Conservation (phyloP, 345 rosid genomes). For the Raphanus sativus region DNA sequence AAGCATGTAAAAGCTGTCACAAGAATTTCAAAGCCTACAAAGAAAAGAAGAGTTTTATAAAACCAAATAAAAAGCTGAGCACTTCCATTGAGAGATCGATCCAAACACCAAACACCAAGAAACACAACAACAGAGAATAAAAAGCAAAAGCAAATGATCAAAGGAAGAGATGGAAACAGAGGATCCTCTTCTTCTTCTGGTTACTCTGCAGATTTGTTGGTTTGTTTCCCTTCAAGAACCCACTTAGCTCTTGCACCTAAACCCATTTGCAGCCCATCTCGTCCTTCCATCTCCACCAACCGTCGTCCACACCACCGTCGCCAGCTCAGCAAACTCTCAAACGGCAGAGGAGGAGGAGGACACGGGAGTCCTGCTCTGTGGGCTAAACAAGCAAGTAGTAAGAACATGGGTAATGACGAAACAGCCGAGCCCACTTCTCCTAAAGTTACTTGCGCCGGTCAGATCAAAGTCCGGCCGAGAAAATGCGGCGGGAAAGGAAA, state of each 20-base stretch:
- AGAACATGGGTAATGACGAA: conserved; percentile 48
- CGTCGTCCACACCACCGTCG: conserved; percentile 49
- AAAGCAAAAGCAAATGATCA: conserved; percentile 47
- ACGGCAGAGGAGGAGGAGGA: not conserved
- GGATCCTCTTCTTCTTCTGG: conserved; percentile 47
- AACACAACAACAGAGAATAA: not conserved
- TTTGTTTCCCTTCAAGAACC: conserved; percentile 87
- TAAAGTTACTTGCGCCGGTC: conserved; percentile 89
- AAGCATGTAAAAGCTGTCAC: conserved; percentile 39
- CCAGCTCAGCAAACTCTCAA: conserved; percentile 43
- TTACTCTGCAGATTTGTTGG: conserved; percentile 75
- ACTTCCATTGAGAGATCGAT: conserved; percentile 3
- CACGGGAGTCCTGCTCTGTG: conserved; percentile 58
- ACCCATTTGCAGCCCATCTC: conserved; percentile 73
- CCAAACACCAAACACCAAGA: conserved; percentile 29
- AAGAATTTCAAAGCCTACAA: conserved; percentile 30
- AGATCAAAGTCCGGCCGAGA: conserved; percentile 82
- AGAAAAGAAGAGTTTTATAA: conserved; percentile 23
- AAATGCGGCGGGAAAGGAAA: conserved; percentile 40
- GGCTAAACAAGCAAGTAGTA: conserved; percentile 53
- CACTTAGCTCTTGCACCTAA: conserved; percentile 70
- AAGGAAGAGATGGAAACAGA: conserved; percentile 60
- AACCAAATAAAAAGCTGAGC: conserved; percentile 37
- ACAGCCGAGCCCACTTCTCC: conserved; percentile 85
- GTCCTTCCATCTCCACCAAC: conserved; percentile 45